Percentiles rank a stretch among this genome's conserved stretches.
Conservation (phyloP, 1,139 yeast species). For the Taphrina populina region DNA sequence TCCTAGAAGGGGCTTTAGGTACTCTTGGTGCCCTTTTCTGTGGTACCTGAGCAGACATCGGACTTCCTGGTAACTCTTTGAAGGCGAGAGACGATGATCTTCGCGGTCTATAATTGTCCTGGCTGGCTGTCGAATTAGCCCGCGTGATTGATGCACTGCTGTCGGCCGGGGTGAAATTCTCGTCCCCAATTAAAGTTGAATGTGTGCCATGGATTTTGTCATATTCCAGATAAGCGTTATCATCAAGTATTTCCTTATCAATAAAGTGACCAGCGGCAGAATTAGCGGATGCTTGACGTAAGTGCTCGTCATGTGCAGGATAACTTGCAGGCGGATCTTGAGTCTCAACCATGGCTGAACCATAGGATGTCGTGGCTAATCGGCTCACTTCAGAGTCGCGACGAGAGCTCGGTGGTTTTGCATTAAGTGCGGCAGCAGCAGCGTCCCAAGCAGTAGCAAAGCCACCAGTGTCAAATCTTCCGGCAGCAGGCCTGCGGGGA, state of each 20-base stretch:
- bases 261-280: constrained; percentile 25
- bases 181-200: constrained; percentile 27
- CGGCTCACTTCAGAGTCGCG: constrained; percentile 8
- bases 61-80: constrained; percentile 27
- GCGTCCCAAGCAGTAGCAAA: constrained; percentile 23
- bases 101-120: constrained; percentile 7
- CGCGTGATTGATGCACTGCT: constrained; percentile 11
- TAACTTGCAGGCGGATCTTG: constrained; percentile 1
- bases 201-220: constrained; percentile 21
- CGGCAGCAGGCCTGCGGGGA: constrained; percentile 22
- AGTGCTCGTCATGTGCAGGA: constrained; percentile 19
- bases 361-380: constrained; percentile 23
- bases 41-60: constrained; percentile 2
- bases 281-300: constrained; percentile 17
- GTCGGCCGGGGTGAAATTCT: constrained; percentile 25
- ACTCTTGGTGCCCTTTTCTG: neutral
- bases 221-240: constrained; percentile 24
- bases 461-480: constrained; percentile 19
- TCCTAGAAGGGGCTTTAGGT: constrained; percentile 18
- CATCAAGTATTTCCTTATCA: constrained; percentile 25
- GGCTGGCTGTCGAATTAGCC: neutral
- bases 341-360: constrained; percentile 1
- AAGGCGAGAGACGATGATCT: constrained; percentile 26
- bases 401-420: constrained; percentile 9
- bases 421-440: constrained; percentile 19